Percentiles rank a stretch among this genome's conserved stretches.
These are phyloP conservation scores for Strigomonas oncopelti DNA, from an alignment of 208 protist species.

Conservation along the genomic window DNA sequence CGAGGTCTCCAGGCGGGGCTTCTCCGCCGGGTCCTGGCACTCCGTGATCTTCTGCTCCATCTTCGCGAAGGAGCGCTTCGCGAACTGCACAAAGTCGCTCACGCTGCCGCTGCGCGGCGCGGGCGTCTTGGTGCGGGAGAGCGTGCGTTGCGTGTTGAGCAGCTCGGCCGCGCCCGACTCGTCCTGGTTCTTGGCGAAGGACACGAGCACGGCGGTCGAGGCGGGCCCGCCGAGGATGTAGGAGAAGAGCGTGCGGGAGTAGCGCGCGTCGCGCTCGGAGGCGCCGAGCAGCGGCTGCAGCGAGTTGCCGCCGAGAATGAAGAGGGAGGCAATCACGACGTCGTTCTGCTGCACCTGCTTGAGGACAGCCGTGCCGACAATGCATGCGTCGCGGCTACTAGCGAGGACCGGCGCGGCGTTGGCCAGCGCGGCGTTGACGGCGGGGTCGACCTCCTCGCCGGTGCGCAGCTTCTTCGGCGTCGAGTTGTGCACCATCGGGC, in stretches of 20 bases:
- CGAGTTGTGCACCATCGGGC: slow-evolving; percentile 31
- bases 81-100: slow-evolving; percentile 40
- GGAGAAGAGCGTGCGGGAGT: slow-evolving; percentile 41
- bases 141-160: slow-evolving; percentile 34
- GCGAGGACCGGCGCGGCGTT: slow-evolving; percentile 20
- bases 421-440: slow-evolving; percentile 26
- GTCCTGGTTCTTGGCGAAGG: slow-evolving; percentile 21
- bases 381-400: slow-evolving; percentile 24
- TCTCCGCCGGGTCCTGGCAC: slow-evolving; percentile 22
- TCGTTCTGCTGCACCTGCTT: slow-evolving; percentile 40
- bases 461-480: slow-evolving; percentile 21
- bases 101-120: slow-evolving; percentile 50
- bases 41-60: slow-evolving; percentile 27
- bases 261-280: slow-evolving; percentile 23
- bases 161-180: slow-evolving; percentile 19
- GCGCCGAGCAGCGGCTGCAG: slow-evolving; percentile 34
- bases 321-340: slow-evolving; percentile 47
- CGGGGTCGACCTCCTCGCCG: slow-evolving; percentile 20
- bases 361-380: slow-evolving; percentile 49
- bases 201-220: slow-evolving; percentile 38
- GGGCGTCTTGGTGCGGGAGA: slow-evolving; percentile 29
- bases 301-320: slow-evolving; percentile 30
- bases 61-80: slow-evolving; percentile 18
- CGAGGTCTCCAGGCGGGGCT: slow-evolving; percentile 15
- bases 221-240: slow-evolving; percentile 45